A percentile compares a stretch with the other conserved stretches of the same genome.
phyloP scores from a whole-genome alignment of 192 early-diverging fungal species.

The Linnemannia elongata region DNA sequence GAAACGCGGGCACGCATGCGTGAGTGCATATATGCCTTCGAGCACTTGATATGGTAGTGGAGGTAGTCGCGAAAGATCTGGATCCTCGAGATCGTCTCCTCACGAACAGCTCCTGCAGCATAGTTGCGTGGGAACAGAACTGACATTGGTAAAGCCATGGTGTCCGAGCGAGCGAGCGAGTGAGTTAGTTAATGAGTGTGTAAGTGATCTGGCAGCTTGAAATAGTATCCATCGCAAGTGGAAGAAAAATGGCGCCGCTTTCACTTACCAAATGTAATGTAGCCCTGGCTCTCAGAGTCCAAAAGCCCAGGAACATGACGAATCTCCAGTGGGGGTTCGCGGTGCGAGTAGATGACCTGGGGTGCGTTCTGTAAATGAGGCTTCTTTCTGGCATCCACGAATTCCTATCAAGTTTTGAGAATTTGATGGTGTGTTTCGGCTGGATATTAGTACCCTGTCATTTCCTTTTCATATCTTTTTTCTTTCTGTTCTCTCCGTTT shows the following conservation, averaged over 20 bases:
- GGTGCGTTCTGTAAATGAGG: constrained; percentile 94
- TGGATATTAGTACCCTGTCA: not conserved
- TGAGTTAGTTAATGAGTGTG: too few species aligned
- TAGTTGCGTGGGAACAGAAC: constrained; percentile 97
- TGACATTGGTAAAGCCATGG: constrained; percentile 30
- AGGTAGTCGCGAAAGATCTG: constrained; percentile 98
- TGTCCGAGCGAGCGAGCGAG: not conserved
- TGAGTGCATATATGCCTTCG: constrained; percentile 99
- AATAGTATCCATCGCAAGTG: not conserved
- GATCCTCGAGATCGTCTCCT: constrained; percentile 94
- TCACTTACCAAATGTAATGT: constrained; percentile 92
- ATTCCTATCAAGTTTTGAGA: constrained; percentile 74
- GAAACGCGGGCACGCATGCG: constrained; percentile 96
- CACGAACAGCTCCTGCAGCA: constrained; percentile 74
- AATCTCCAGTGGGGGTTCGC: constrained; percentile 96
- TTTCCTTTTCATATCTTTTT: not conserved
- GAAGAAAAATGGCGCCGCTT: not conserved
- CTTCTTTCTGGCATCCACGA: constrained; percentile 97
- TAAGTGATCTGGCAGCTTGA: not conserved
- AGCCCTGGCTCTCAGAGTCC: constrained; percentile 91
- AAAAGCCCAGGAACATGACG: constrained; percentile 76
- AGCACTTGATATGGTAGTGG: constrained; percentile 99
- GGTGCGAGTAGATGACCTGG: constrained; percentile 92
- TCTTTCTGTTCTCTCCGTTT: too few species aligned
- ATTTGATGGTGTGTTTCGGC: not conserved